Conservation (phyloP, 169 alveolate species). For the Cryptosporidium parvum region DNA sequence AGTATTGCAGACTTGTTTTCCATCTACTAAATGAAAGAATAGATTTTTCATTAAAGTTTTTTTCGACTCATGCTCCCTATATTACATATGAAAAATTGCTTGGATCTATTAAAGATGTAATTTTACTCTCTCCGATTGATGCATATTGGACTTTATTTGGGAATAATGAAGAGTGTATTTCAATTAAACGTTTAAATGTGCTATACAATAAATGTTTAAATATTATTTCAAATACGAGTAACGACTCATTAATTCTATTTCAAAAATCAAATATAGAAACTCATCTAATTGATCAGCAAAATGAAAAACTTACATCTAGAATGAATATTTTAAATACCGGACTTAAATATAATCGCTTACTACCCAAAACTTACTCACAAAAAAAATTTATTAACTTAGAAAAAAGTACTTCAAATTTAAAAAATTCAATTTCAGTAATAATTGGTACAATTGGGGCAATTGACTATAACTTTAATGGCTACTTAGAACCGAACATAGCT, state of each 20-base stretch:
- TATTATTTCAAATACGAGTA: constrained; percentile 51
- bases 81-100: constrained; percentile 55
- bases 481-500: not conserved
- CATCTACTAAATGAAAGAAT: constrained; percentile 11
- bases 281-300: not conserved
- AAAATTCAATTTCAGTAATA: constrained; percentile 31
- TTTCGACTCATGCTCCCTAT: constrained; percentile 62
- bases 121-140: constrained; percentile 23
- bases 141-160: constrained; percentile 42
- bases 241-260: constrained; percentile 28
- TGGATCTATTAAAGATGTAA: constrained; percentile 56
- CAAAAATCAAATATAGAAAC: constrained; percentile 25
- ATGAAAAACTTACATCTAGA: constrained; percentile 8
- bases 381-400: constrained; percentile 13
- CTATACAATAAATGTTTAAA: constrained; percentile 17
- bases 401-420: constrained; percentile 44
- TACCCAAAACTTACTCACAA: not conserved
- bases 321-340: not conserved
- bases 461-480: not conserved
- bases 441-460: constrained; percentile 66
- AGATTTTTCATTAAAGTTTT: constrained; percentile 28
- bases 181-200: constrained; percentile 5
- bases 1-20: constrained; percentile 11
- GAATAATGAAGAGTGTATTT: not conserved
- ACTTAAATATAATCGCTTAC: not conserved